phyloP scores from a whole-genome alignment of 2,329 filamentous ascomycete genomes.

The Claviceps capensis region DNA sequence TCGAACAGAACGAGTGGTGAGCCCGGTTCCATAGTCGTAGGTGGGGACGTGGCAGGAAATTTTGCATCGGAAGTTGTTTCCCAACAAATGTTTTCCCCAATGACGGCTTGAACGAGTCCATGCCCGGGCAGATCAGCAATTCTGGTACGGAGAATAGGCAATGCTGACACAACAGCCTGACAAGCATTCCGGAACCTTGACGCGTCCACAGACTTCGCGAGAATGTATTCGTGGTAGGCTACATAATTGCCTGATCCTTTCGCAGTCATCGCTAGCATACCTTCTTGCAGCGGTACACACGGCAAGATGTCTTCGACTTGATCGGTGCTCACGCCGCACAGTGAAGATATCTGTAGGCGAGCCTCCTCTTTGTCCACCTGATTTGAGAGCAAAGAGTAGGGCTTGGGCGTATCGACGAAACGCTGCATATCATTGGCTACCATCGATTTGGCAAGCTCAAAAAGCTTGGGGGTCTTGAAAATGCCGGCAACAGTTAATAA shows the following conservation, averaged over 20 bases:
- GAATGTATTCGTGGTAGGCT: background rate
- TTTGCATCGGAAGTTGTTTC: constrained; percentile 10
- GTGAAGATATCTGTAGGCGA: background rate
- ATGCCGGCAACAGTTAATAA: constrained; percentile 4
- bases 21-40: constrained; percentile 21
- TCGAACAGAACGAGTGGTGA: constrained; percentile 25
- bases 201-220: background rate
- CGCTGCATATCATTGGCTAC: constrained; percentile 19
- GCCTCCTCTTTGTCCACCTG: background rate
- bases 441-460: constrained; percentile 15
- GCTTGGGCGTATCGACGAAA: background rate
- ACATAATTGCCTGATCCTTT: background rate
- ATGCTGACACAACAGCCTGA: constrained; percentile 1
- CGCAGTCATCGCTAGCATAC: background rate
- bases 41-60: too few species aligned
- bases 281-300: background rate
- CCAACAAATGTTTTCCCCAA: constrained; percentile 19
- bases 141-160: constrained; percentile 28
- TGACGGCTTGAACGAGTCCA: constrained; percentile 30
- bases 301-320: background rate
- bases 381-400: too few species aligned
- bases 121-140: constrained; percentile 27
- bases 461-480: constrained; percentile 23
- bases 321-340: background rate
- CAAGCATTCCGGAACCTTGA: constrained; percentile 7